These are phyloP conservation scores for Pholiota adiposa DNA, from an alignment of 1,284 basidiomycete genomes.

Conservation along the genomic window DNA sequence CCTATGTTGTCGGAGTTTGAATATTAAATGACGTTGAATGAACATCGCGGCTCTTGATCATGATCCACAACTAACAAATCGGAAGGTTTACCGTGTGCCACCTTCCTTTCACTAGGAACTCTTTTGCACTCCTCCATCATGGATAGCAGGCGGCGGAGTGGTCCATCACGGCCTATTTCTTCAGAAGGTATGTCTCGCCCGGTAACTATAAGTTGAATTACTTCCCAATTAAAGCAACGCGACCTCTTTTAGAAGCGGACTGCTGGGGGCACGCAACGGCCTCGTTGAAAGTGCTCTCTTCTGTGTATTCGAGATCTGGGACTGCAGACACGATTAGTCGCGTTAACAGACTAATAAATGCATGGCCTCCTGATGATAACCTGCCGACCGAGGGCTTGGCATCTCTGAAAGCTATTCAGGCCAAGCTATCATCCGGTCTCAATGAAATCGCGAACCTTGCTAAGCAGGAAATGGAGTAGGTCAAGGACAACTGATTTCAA, in stretches of 20 bases:
- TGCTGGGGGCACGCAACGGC: slow-evolving; percentile 70
- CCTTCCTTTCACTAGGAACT: slow-evolving; percentile 10
- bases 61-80: slow-evolving; percentile 10
- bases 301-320: slow-evolving; percentile 52
- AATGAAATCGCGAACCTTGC: slow-evolving; percentile 62
- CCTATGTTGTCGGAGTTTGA: slow-evolving; percentile 13
- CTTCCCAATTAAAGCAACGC: slow-evolving; percentile 19
- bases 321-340: slow-evolving; percentile 65
- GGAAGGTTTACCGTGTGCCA: slow-evolving; percentile 1
- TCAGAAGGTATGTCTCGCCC: slow-evolving; percentile 54
- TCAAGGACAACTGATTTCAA: slow-evolving; percentile 15
- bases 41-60: slow-evolving; percentile 9
- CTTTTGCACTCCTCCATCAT: slow-evolving; percentile 35
- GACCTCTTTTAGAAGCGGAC: slow-evolving; percentile 56
- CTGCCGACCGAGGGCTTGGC: slow-evolving; percentile 70
- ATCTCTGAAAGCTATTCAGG: slow-evolving; percentile 62
- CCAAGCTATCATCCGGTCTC: slow-evolving; percentile 63
- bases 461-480: slow-evolving; percentile 69
- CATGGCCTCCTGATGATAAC: slow-evolving; percentile 73
- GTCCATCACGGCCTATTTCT: slow-evolving; percentile 56
- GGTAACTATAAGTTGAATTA: slow-evolving; percentile 17
- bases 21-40: slow-evolving; percentile 5
- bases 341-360: slow-evolving; percentile 70
- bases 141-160: slow-evolving; percentile 55
- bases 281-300: slow-evolving; percentile 57